A percentile compares a stretch with the other conserved stretches of the same genome.
These are phyloP conservation scores for Tylopilus sp. DNA, from an alignment of 1,284 basidiomycete species.

Conservation along the genomic window DNA sequence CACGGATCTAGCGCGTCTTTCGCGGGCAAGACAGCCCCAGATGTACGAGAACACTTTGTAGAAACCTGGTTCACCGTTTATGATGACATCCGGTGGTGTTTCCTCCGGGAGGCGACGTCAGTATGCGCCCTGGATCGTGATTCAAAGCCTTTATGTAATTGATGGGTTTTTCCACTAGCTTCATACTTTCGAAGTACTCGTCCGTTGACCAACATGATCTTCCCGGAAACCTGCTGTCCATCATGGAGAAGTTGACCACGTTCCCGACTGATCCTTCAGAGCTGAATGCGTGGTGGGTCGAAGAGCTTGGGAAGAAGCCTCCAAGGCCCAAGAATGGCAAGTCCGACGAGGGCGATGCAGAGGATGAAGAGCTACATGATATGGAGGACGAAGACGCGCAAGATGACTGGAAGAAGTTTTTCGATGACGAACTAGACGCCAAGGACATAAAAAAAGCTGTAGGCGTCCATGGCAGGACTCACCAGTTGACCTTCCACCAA, in stretches of 20 bases:
- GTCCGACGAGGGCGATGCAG: constrained; percentile 41
- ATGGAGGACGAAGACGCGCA: constrained; percentile 48
- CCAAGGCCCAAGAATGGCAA: constrained; percentile 46
- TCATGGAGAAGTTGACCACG: constrained; percentile 76
- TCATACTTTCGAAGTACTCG: constrained; percentile 23
- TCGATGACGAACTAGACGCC: constrained; percentile 56
- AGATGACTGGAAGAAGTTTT: constrained; percentile 80
- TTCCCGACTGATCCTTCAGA: constrained; percentile 78
- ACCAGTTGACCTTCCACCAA: constrained; percentile 68
- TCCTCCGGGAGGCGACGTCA: constrained; percentile 83
- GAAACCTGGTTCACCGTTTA: constrained; percentile 74
- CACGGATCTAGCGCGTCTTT: constrained; percentile 16
- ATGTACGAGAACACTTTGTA: constrained; percentile 63
- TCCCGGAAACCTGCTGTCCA: constrained; percentile 64
- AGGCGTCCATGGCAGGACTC: constrained; percentile 45
- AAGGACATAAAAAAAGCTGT: constrained; percentile 38
- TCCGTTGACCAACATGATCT: constrained; percentile 40
- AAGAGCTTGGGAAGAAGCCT: constrained; percentile 63
- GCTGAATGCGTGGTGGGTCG: constrained; percentile 84
- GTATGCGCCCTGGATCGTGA: constrained; percentile 38
- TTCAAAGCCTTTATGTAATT: not conserved
- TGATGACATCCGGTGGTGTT: constrained; percentile 93
- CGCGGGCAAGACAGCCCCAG: constrained; percentile 45
- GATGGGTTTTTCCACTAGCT: constrained; percentile 12
- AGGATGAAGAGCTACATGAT: constrained; percentile 35